Evolutionary conservation across 148 eudicot genomes (phyloP), one percentile per base, ranked within the genome.

Genomic region (Chenopodium berlandieri): DNA sequence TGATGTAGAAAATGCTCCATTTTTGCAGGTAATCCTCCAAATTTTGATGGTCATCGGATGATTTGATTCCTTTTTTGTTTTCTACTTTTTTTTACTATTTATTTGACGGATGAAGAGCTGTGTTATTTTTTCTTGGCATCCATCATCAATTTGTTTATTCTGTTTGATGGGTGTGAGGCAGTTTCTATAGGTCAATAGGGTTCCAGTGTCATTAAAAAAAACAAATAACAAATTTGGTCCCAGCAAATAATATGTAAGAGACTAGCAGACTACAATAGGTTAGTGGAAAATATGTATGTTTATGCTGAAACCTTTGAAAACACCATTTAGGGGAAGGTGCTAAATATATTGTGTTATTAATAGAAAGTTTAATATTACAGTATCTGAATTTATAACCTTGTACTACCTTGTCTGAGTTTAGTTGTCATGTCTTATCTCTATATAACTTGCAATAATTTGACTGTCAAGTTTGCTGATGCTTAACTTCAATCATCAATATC

Each of bases 1-100:
- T 77, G 97, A 92, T 82, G 91, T 89, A 16, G 90, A 79, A 78
- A 94, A 94, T 80, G 94, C 94, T 47, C 32, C 91, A 48, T 92
- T 94, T 82, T 64, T 94, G 75, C 91, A 90, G 97, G 97, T 94
- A 89, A 79, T 48, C 23, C 10, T 52, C 20, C 56, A 3, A 68
- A 37, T 16, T 25, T 50, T 40, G 44, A 6, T 37, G 75, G 19
- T 44, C 63, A 7, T 47, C 14, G 8, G 7, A 62, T 9, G 4
- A 56, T 56, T 56, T 56, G 4, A 12, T 74, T 31, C 54, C 66
- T 27, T 9, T 3, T 27, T 20, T 79, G 3, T 63, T 22, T 3
- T 34, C 6, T 40, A 19, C 7, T 17, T 67, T 30, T 37, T 20
- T 40, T 9, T n/a, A 44, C 23, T 62, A 67, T 11, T 3, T 4